These are phyloP conservation scores for Pelargonium myrrhifolium DNA, from an alignment of 441 rosid species.

Conservation along the genomic window DNA sequence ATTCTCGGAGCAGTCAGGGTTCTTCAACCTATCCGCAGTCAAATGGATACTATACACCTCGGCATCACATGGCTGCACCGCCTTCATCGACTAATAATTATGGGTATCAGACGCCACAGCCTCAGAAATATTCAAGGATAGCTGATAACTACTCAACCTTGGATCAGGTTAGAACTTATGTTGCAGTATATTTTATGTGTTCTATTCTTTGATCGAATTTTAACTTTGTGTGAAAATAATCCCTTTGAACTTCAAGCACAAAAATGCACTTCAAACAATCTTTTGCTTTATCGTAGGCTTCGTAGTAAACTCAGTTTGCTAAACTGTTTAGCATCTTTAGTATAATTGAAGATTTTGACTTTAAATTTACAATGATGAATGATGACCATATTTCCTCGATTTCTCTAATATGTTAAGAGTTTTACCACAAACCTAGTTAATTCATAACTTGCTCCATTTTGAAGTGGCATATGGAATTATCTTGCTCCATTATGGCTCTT, in stretches of 20 bases:
- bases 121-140: conserved; percentile 58
- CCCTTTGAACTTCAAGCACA: conserved; percentile 45
- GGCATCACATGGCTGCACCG: conserved; percentile 24
- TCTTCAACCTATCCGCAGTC: conserved; percentile 33
- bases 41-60: conserved; percentile 28
- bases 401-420: no score
- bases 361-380: no score
- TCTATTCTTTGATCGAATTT: not conserved
- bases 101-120: conserved; percentile 29
- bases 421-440: no score
- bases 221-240: conserved; percentile 18
- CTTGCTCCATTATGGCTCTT: no score
- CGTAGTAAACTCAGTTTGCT: no score
- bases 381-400: no score
- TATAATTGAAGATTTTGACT: no score
- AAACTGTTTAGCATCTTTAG: no score
- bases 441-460: no score
- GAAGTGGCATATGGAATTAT: no score
- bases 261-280: no score
- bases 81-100: conserved; percentile 17
- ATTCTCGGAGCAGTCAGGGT: conserved; percentile 29
- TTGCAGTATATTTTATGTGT: not conserved
- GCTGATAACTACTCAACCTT: conserved; percentile 73
- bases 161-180: conserved; percentile 50
- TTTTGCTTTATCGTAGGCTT: no score